Conservation (phyloP, 768 basidiomycete species). For the Rhizopogon sp. region DNA sequence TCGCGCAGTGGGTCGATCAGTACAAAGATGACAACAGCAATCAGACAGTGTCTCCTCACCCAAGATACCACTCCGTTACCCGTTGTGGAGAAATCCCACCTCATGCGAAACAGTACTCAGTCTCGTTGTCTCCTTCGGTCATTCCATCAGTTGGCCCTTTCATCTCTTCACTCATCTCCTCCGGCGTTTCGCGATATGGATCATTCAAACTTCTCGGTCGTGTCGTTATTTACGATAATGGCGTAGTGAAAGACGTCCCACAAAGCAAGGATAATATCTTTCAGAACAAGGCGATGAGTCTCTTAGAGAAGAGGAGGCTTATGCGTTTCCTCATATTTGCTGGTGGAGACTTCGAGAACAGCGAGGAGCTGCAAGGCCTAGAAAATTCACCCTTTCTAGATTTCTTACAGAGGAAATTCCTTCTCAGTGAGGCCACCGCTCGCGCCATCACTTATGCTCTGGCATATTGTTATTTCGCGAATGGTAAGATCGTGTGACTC, state of each 20-base stretch:
- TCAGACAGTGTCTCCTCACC: constrained; percentile 29
- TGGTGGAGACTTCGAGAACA: constrained; percentile 65
- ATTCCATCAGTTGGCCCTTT: constrained; percentile 76
- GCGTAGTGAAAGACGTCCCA: constrained; percentile 61
- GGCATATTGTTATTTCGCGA: constrained; percentile 56
- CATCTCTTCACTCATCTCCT: constrained; percentile 72
- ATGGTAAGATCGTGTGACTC: constrained; percentile 39
- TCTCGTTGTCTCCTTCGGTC: constrained; percentile 81
- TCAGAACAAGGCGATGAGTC: constrained; percentile 68
- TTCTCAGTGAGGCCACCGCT: constrained; percentile 51
- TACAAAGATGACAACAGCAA: constrained; percentile 13
- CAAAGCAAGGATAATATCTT: constrained; percentile 92
- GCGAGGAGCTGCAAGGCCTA: constrained; percentile 52
- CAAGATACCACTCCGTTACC: constrained; percentile 28
- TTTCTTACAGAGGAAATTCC: constrained; percentile 63
- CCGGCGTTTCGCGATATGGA: constrained; percentile 88
- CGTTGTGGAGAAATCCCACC: constrained; percentile 39
- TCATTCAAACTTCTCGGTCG: constrained; percentile 80
- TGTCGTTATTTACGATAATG: constrained; percentile 53
- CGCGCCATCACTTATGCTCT: constrained; percentile 72
- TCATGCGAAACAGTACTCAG: constrained; percentile 71
- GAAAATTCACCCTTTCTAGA: constrained; percentile 51
- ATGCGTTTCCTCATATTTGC: constrained; percentile 92
- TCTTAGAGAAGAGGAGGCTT: constrained; percentile 83
- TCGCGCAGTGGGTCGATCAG: constrained; percentile 60